Evolutionary conservation across 2,329 filamentous ascomycete genomes (phyloP).

Genomic region (Lachnellula suecica): DNA sequence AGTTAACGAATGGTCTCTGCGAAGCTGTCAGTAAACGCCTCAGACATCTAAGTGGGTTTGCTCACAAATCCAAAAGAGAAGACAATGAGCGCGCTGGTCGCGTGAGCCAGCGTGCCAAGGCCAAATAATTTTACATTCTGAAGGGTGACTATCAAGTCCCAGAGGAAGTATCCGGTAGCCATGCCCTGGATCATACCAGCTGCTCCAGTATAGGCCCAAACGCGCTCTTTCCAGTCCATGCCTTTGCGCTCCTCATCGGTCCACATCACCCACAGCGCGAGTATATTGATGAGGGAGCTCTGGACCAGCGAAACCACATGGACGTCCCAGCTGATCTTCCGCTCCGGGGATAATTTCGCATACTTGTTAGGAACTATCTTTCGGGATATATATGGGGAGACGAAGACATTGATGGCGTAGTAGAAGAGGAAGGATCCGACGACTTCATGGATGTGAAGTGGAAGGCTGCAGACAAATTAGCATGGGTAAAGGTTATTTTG

Average conservation of each 20-base stretch:
- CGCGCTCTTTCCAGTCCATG: slow-evolving; percentile 66
- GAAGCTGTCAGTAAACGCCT: slow-evolving; percentile 10
- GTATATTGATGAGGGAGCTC: slow-evolving; percentile 66
- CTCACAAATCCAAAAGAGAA: slow-evolving; percentile 80
- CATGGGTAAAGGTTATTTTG: too few relatives aligned
- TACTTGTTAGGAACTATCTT: slow-evolving; percentile 65
- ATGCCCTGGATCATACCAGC: slow-evolving; percentile 73
- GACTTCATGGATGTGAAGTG: slow-evolving; percentile 77
- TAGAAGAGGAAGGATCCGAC: slow-evolving; percentile 66
- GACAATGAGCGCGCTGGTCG: slow-evolving; percentile 69
- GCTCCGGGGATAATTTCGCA: slow-evolving; percentile 58
- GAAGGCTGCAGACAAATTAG: too few relatives aligned
- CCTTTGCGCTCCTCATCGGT: slow-evolving; percentile 64
- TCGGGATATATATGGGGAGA: slow-evolving; percentile 67
- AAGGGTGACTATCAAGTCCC: slow-evolving; percentile 73
- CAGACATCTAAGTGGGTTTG: slow-evolving; percentile 17
- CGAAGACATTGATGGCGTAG: slow-evolving; percentile 61
- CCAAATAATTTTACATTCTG: slow-evolving; percentile 67
- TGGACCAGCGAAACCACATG: slow-evolving; percentile 84
- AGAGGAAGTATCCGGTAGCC: slow-evolving; percentile 80
- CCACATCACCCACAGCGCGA: slow-evolving; percentile 74
- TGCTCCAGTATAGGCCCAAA: slow-evolving; percentile 77
- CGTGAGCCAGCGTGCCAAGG: slow-evolving; percentile 65
- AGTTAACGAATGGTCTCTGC: slow-evolving; percentile 81
- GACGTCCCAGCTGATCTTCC: slow-evolving; percentile 76